phyloP scores from a whole-genome alignment of 306 rosid species.

The Vigna trinervia region DNA sequence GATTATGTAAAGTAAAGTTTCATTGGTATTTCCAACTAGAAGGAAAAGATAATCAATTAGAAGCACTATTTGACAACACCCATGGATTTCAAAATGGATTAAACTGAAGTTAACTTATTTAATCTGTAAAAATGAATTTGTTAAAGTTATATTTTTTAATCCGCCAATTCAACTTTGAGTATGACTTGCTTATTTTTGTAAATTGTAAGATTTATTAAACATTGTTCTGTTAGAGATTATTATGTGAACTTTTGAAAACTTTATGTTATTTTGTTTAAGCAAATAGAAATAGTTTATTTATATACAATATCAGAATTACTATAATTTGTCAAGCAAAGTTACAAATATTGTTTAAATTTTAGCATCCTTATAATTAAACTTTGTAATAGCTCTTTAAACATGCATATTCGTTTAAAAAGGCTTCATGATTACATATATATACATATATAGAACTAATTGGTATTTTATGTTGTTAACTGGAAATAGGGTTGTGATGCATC shows the following conservation, averaged over 20 bases:
- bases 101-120: too few relatives aligned
- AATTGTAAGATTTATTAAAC: neutral
- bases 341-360: neutral
- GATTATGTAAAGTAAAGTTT: neutral
- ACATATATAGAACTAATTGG: too few relatives aligned
- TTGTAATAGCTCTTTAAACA: neutral
- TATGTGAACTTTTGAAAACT: neutral
- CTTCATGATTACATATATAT: too few relatives aligned
- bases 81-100: too few relatives aligned
- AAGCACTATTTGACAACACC: neutral
- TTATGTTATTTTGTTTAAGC: neutral
- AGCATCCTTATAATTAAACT: too few relatives aligned
- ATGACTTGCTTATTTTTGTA: too few relatives aligned
- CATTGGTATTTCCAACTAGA: neutral
- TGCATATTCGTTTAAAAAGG: neutral
- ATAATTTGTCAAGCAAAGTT: too few relatives aligned
- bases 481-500: slow-evolving; percentile 92
- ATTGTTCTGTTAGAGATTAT: neutral
- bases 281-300: too few relatives aligned
- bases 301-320: too few relatives aligned
- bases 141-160: neutral
- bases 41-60: neutral
- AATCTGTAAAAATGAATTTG: neutral
- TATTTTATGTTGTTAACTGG: neutral
- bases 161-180: neutral